Evolutionary conservation across 768 basidiomycete genomes (phyloP).

Genomic region (Termitomyces eurrhizus): DNA sequence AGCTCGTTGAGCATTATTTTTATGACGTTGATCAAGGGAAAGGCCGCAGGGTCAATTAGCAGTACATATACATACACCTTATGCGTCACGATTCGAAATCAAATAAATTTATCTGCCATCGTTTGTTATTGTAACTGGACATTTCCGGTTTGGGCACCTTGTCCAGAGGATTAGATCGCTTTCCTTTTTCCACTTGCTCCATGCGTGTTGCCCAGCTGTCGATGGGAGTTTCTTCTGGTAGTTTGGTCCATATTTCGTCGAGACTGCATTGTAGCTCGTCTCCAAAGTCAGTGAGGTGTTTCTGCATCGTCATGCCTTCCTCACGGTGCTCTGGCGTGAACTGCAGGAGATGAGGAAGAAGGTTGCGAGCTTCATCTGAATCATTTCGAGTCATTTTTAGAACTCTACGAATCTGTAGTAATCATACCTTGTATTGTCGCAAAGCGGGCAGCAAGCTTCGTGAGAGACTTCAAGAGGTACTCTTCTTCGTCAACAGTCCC

Average conservation of each 20-base stretch:
- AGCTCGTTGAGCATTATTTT: not conserved
- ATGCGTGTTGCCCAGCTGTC: constrained; percentile 53
- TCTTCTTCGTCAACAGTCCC: constrained; percentile 97
- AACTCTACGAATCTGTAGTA: not conserved
- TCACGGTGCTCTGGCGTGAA: constrained; percentile 62
- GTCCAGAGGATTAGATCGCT: constrained; percentile 44
- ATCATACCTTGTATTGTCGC: constrained; percentile 56
- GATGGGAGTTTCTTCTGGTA: constrained; percentile 25
- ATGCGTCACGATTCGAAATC: constrained; percentile 18
- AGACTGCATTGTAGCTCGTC: constrained; percentile 50
- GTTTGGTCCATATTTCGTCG: constrained; percentile 63
- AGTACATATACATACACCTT: not conserved
- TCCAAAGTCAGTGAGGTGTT: constrained; percentile 53
- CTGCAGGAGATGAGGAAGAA: constrained; percentile 77
- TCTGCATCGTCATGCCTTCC: constrained; percentile 66
- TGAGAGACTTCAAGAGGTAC: constrained; percentile 81
- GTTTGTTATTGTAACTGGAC: constrained; percentile 19
- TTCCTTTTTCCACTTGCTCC: constrained; percentile 49
- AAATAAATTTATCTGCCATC: constrained; percentile 44
- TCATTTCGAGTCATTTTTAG: not conserved
- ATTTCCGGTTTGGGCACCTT: constrained; percentile 50
- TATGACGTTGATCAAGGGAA: not conserved
- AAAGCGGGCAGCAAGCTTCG: constrained; percentile 69
- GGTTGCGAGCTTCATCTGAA: constrained; percentile 59
- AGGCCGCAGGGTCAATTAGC: not conserved